These are phyloP conservation scores for Coffea humblotiana DNA, from an alignment of 305 asterid species.

Conservation along the genomic window DNA sequence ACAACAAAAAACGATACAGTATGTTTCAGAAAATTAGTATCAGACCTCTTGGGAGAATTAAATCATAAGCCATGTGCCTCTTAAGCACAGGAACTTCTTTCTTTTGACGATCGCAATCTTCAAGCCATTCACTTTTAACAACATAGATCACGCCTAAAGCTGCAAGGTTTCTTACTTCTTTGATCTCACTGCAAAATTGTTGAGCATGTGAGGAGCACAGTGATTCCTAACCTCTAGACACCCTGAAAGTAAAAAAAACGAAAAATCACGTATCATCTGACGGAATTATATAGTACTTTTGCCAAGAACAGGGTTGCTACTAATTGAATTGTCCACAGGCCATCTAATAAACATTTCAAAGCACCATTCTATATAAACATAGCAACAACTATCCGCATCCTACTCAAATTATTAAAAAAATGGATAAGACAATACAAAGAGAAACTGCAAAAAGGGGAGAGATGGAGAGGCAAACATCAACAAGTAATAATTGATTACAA, in stretches of 20 bases:
- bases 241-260: not conserved
- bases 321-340: not conserved
- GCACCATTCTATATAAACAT: conserved; percentile 2
- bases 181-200: conserved; percentile 72
- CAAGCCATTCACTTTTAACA: conserved; percentile 84
- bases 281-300: not conserved
- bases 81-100: conserved; percentile 77
- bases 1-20: conserved; percentile 15
- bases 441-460: not conserved
- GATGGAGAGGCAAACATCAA: not conserved
- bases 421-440: not conserved
- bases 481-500: not conserved
- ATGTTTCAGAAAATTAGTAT: conserved; percentile 15
- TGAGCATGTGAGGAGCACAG: conserved; percentile 20
- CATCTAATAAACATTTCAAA: not conserved
- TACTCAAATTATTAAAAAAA: not conserved
- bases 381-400: not conserved
- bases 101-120: conserved; percentile 69
- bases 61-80: conserved; percentile 81
- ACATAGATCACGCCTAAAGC: conserved; percentile 76
- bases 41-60: conserved; percentile 88
- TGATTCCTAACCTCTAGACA: not conserved
- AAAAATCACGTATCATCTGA: not conserved
- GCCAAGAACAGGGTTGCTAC: not conserved
- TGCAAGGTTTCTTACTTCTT: conserved; percentile 73